Evolutionary conservation across 1,284 basidiomycete species (phyloP), one percentile per base, ranked within the genome.

Genomic region (Tilletiaria anomala): DNA sequence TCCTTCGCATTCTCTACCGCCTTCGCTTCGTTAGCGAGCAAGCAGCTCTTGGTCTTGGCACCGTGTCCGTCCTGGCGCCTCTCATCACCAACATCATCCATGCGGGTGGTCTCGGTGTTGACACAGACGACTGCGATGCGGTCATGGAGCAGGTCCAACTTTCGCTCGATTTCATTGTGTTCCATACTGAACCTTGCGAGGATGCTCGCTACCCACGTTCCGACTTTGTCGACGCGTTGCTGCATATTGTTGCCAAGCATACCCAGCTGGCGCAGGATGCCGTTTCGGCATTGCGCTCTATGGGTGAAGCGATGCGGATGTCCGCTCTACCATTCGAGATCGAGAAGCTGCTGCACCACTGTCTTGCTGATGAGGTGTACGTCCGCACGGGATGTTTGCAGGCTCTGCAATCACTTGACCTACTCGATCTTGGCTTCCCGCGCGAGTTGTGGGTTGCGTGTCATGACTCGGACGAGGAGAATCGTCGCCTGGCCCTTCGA

Each of bases 361-460:
- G 79, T 0, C 73, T 97, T 10, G 72, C 76, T n/a, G 82, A 88
- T 53, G 93, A 97, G 58, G 80, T 80, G 0, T 83, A 87, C 61
- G 84, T 85, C 4, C 77, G 91, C 29, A 83, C 82, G 53, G 80
- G 88, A 4, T 85, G 83, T 58, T 71, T 97, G n/a, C 88, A 94
- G 61, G 77, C 88, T 0, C 72, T 96, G 5, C 84, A 87, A 73
- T 82, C 87, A 0, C 82, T 97, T 54, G 93, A 97, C 70, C 68
- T 97, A 33, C 97, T 89, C 0, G 89, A 96, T 40, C 68, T 87
- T 32, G 88, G 91, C 48, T 97, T 88, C 80, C 84, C 82, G 5
- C 76, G 83, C 1, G 79, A 85, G 64, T 69, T 99, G 1, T 88
- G 85, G 79, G 76, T 96, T 29, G 83, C 83, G 3, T 80, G 77